These are phyloP conservation scores for Gymnopilus dilepis DNA, from an alignment of 768 basidiomycete species.

Conservation along the genomic window DNA sequence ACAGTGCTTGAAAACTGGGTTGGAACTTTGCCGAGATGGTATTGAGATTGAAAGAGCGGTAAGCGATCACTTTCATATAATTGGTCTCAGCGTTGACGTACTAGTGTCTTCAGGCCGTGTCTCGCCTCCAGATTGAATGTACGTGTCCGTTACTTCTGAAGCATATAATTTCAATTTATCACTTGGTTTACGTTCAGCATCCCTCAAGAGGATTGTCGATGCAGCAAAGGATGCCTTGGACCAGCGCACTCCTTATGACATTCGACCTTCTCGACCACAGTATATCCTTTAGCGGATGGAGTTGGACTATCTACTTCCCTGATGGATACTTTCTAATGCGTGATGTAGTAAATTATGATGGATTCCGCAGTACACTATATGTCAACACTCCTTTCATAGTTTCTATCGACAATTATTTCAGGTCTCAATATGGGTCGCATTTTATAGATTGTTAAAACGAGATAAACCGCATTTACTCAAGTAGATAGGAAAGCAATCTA, in stretches of 20 bases:
- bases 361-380: no score
- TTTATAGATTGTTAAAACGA: no score
- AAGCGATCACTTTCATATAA: background rate
- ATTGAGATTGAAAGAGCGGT: background rate
- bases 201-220: conserved; percentile 12
- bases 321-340: no score
- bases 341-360: no score
- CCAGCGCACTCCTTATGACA: background rate
- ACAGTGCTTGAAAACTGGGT: no score
- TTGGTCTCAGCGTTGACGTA: no score
- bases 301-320: no score
- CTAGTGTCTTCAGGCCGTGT: background rate
- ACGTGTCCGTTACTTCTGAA: background rate
- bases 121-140: conserved; percentile 17
- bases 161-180: background rate
- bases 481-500: background rate
- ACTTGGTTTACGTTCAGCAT: conserved; percentile 3
- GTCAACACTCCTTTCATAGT: no score
- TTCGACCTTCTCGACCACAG: no score
- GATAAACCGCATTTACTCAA: background rate
- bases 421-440: no score
- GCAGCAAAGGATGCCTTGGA: conserved; percentile 16
- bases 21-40: background rate
- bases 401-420: no score
- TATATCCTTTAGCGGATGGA: no score